Conservation (phyloP, 2,329 filamentous ascomycete genomes). For the Penicillium decumbens region DNA sequence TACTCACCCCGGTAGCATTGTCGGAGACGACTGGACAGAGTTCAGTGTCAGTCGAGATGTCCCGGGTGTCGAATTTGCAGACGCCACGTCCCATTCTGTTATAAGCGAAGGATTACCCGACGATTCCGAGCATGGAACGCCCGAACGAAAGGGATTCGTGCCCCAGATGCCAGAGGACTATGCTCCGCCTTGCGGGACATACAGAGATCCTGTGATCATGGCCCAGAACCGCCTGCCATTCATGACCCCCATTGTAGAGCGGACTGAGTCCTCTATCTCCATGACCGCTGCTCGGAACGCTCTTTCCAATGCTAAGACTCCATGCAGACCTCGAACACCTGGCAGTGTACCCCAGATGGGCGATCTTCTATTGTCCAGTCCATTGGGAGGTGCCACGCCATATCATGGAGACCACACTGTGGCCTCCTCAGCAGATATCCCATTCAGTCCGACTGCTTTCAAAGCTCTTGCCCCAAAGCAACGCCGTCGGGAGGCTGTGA, state of each 20-base stretch:
- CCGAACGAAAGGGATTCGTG: slow-evolving; percentile 43
- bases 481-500: slow-evolving; percentile 56
- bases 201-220: slow-evolving; percentile 70
- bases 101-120: slow-evolving; percentile 28
- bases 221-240: slow-evolving; percentile 92
- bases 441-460: slow-evolving; percentile 37
- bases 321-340: slow-evolving; percentile 54
- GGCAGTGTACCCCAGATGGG: slow-evolving; percentile 36
- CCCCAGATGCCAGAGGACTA: slow-evolving; percentile 81
- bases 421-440: slow-evolving; percentile 29
- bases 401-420: slow-evolving; percentile 45
- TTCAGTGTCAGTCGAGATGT: slow-evolving; percentile 72
- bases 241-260: slow-evolving; percentile 97
- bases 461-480: slow-evolving; percentile 31
- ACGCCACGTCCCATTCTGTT: slow-evolving; percentile 20
- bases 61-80: slow-evolving; percentile 42
- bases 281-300: slow-evolving; percentile 54
- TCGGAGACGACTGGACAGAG: slow-evolving; percentile 75
- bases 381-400: slow-evolving; percentile 62
- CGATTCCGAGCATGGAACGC: slow-evolving; percentile 34
- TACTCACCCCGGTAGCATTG: slow-evolving; percentile 53
- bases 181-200: slow-evolving; percentile 71
- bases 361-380: slow-evolving; percentile 61
- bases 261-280: slow-evolving; percentile 80
- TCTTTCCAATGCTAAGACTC: slow-evolving; percentile 68